Evolutionary conservation across 805 yeast genomes (phyloP).

Genomic region (Saccharomycopsis microspora): DNA sequence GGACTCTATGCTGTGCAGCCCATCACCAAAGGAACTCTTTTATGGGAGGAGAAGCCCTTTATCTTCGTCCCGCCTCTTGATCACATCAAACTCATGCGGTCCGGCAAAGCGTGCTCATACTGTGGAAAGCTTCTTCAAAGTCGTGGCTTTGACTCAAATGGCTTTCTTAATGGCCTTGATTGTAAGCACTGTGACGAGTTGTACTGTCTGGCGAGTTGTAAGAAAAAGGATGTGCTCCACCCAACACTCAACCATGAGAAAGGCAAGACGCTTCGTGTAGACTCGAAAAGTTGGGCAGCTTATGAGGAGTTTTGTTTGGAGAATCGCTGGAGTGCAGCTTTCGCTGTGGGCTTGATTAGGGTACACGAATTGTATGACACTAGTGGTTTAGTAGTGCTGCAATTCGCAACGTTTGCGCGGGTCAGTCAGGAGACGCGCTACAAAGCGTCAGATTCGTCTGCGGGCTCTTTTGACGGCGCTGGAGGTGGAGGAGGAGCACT

Average conservation of each 20-base stretch:
- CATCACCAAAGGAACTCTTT: conserved; percentile 36
- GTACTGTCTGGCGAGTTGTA: conserved; percentile 64
- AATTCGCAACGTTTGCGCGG: conserved; percentile 53
- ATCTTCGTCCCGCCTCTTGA: conserved; percentile 59
- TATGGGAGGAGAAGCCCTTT: conserved; percentile 59
- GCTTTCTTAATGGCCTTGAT: conserved; percentile 37
- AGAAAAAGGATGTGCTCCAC: conserved; percentile 42
- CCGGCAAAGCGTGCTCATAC: conserved; percentile 59
- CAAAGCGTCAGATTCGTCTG: conserved; percentile 38
- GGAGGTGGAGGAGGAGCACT: conserved; percentile 40
- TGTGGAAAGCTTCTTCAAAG: conserved; percentile 48
- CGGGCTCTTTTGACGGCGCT: conserved; percentile 37
- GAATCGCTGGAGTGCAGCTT: conserved; percentile 59
- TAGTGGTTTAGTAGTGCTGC: conserved; percentile 27
- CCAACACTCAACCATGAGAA: conserved; percentile 43
- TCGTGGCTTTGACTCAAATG: conserved; percentile 15
- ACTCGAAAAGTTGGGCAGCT: conserved; percentile 37
- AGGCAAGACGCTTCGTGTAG: conserved; percentile 25
- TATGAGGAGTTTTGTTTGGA: conserved; percentile 52
- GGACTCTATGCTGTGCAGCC: conserved; percentile 42
- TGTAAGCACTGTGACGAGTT: conserved; percentile 54
- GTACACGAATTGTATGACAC: conserved; percentile 35
- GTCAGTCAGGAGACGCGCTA: conserved; percentile 58
- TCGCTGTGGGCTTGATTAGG: conserved; percentile 47
- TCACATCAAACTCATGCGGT: conserved; percentile 42